A percentile compares a stretch with the other conserved stretches of the same genome.
Conservation (phyloP, 305 asterid species). For the Nicotiana rustica region DNA sequence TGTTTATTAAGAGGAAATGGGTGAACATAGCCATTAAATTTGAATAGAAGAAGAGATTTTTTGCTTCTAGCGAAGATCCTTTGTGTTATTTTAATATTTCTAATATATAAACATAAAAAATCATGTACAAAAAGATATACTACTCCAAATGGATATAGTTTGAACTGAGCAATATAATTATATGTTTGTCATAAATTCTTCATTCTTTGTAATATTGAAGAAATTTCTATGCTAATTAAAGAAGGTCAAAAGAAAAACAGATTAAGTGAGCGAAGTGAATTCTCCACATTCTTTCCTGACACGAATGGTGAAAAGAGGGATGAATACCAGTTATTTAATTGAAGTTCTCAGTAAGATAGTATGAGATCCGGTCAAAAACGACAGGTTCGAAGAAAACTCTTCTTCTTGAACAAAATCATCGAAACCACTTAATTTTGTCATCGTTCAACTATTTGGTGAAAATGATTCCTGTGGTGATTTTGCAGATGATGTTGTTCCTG, state of each 20-base stretch:
- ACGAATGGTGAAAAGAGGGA: too few relatives aligned
- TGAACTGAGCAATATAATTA: not conserved
- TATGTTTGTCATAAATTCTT: not conserved
- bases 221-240: too few relatives aligned
- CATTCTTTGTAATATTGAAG: not conserved
- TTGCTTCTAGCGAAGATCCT: too few relatives aligned
- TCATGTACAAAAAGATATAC: too few relatives aligned
- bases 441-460: not conserved
- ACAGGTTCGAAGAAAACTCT: not conserved
- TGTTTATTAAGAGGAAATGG: too few relatives aligned
- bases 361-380: too few relatives aligned
- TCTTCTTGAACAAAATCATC: not conserved
- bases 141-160: not conserved
- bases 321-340: too few relatives aligned
- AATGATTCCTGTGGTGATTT: not conserved
- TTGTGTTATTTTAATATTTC: too few relatives aligned
- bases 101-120: too few relatives aligned
- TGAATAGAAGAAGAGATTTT: too few relatives aligned
- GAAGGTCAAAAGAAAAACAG: not conserved
- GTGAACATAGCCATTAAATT: too few relatives aligned
- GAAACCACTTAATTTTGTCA: not conserved
- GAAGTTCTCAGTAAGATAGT: too few relatives aligned
- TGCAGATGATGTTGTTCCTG: not conserved
- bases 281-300: not conserved
- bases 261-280: not conserved